A percentile compares a stretch with the other conserved stretches of the same genome.
These are phyloP conservation scores for Pistacia atlantica DNA, from an alignment of 345 rosid genomes.

Conservation along the genomic window DNA sequence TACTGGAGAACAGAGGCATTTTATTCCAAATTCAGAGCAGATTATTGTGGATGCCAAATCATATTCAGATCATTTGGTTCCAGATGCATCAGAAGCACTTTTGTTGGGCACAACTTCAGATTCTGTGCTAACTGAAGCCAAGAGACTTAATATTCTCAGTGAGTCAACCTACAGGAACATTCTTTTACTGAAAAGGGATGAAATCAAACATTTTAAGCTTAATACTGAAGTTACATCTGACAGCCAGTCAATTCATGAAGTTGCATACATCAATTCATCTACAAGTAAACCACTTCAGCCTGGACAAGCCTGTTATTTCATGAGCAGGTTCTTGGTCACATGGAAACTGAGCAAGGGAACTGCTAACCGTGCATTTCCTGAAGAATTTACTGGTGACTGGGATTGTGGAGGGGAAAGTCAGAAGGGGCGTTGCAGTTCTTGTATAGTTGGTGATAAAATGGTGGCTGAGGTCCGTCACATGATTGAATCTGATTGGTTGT, in stretches of 20 bases:
- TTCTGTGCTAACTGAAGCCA: constrained; percentile 68
- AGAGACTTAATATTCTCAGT: constrained; percentile 57
- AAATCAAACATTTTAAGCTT: constrained; percentile 55
- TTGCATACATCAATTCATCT: constrained; percentile 21
- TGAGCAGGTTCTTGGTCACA: constrained; percentile 72
- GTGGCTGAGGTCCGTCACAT: constrained; percentile 58
- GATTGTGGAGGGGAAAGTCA: constrained; percentile 23
- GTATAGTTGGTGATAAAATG: constrained; percentile 31
- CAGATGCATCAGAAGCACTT: constrained; percentile 41
- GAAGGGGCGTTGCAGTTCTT: constrained; percentile 28
- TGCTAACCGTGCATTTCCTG: constrained; percentile 16
- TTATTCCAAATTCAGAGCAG: constrained; percentile 27
- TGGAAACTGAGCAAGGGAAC: constrained; percentile 48
- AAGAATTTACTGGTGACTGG: constrained; percentile 15
- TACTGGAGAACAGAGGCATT: constrained; percentile 30
- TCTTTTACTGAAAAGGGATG: constrained; percentile 57
- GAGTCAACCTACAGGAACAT: constrained; percentile 59
- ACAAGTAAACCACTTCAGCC: constrained; percentile 37
- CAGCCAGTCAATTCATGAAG: constrained; percentile 26
- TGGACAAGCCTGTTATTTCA: constrained; percentile 60
- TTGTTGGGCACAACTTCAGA: constrained; percentile 53
- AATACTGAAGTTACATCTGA: constrained; percentile 38
- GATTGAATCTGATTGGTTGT: constrained; percentile 80
- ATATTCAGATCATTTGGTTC: constrained; percentile 31
- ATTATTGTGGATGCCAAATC: constrained; percentile 50